These are phyloP conservation scores for Pseudopediastrum boryanum DNA, from an alignment of 139 green algal genomes.

Conservation along the genomic window DNA sequence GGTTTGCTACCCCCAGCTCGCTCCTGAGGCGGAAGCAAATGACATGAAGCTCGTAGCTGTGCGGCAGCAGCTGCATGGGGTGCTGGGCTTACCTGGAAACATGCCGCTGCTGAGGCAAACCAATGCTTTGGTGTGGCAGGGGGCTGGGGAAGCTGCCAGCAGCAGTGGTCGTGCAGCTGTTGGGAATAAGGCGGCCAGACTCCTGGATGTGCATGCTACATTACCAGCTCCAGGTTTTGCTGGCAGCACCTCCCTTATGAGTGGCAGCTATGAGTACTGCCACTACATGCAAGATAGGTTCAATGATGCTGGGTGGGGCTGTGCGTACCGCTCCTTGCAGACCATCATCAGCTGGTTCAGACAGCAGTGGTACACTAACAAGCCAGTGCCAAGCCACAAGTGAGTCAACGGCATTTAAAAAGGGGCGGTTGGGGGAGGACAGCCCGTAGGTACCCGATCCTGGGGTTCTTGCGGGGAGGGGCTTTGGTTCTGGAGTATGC, in stretches of 20 bases:
- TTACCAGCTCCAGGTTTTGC: slow-evolving; percentile 53
- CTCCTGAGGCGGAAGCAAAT: slow-evolving; percentile 33
- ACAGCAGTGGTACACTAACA: slow-evolving; percentile 80
- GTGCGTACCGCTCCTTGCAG: slow-evolving; percentile 95
- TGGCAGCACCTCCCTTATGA: slow-evolving; percentile 68
- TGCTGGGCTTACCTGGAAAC: slow-evolving; percentile 76
- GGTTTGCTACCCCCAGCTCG: slow-evolving; percentile 53
- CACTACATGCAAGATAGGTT: slow-evolving; percentile 97
- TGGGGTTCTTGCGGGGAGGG: too few relatives aligned
- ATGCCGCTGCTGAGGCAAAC: slow-evolving; percentile 71
- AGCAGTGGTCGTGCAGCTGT: background rate
- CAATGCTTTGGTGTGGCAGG: slow-evolving; percentile 58
- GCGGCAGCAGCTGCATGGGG: slow-evolving; percentile 57
- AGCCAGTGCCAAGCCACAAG: slow-evolving; percentile 74
- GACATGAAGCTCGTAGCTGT: slow-evolving; percentile 44
- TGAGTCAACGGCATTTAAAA: too few relatives aligned
- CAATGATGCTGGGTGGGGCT: slow-evolving; percentile 94
- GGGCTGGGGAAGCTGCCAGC: background rate
- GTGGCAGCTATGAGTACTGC: slow-evolving; percentile 92
- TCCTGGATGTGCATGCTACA: slow-evolving; percentile 80
- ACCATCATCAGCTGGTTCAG: slow-evolving; percentile 94
- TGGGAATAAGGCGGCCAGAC: slow-evolving; percentile 21
- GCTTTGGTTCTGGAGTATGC: too few relatives aligned
- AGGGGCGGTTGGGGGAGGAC: too few relatives aligned
- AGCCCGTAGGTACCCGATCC: too few relatives aligned